A percentile compares a stretch with the other conserved stretches of the same genome.
phyloP scores from a whole-genome alignment of 2,329 filamentous ascomycete species.

The Pyrenophora graminea region DNA sequence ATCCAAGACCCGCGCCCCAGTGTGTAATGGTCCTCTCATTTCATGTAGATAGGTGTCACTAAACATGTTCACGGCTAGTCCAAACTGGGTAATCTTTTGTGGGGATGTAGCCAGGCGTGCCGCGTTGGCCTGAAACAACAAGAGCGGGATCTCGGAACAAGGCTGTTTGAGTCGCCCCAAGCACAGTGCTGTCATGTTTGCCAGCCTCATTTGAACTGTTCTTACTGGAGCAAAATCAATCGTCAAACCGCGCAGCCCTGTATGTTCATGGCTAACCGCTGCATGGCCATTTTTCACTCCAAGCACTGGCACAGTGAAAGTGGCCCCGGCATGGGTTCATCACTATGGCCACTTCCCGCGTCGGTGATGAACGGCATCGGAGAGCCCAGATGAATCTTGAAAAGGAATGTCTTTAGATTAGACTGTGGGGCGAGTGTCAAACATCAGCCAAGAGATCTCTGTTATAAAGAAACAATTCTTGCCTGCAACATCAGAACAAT shows the following conservation, averaged over 20 bases:
- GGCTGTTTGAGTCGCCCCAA: not conserved
- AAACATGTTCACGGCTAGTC: constrained; percentile 5
- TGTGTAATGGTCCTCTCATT: not conserved
- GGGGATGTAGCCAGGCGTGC: not conserved
- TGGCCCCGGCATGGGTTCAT: not conserved
- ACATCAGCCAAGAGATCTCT: constrained; percentile 12
- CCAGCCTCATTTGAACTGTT: not conserved
- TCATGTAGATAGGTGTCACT: constrained; percentile 3
- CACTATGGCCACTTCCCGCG: not conserved
- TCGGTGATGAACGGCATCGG: constrained; percentile 7
- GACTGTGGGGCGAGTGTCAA: constrained; percentile 8
- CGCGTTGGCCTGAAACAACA: constrained; percentile 8
- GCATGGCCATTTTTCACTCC: too few species aligned
- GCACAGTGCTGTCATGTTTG: not conserved
- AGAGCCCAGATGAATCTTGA: not conserved
- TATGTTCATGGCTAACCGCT: not conserved
- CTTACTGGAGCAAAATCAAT: not conserved
- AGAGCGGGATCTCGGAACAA: not conserved
- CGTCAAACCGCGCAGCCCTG: not conserved
- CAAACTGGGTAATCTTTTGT: not conserved
- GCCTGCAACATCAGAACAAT: not conserved
- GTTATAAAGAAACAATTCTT: constrained; percentile 16
- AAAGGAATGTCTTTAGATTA: constrained; percentile 14
- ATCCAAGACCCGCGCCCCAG: not conserved
- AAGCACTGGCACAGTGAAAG: not conserved